Conservation (phyloP, 192 early-diverging fungal species). For the Lobosporangium transversale region DNA sequence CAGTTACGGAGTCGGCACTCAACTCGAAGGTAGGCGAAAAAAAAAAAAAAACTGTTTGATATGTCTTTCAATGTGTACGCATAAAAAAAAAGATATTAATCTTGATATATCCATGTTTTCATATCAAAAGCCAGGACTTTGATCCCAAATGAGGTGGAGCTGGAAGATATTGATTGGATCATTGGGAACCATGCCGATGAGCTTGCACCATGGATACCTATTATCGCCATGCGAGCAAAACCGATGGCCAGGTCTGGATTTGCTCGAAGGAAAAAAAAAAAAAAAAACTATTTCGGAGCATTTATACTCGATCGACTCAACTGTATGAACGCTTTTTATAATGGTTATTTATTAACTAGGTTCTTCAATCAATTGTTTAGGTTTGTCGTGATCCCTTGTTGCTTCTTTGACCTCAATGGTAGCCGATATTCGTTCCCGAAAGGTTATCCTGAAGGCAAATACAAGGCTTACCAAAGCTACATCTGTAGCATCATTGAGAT, state of each 20-base stretch:
- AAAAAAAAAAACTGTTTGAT: too few species aligned
- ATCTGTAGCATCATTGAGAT: conserved; percentile 59
- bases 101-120: too few species aligned
- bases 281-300: too few species aligned
- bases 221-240: conserved; percentile 69
- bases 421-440: conserved; percentile 60
- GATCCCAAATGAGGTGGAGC: conserved; percentile 57
- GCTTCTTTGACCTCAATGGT: conserved; percentile 80
- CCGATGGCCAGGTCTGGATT: conserved; percentile 53
- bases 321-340: not conserved
- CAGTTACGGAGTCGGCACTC: conserved; percentile 56
- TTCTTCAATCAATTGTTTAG: conserved; percentile 33
- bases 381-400: conserved; percentile 86
- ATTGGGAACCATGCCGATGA: conserved; percentile 94
- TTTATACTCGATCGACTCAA: too few species aligned
- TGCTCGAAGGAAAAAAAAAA: not conserved
- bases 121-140: conserved; percentile 69
- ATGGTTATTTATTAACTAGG: not conserved
- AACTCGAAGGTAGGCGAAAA: conserved; percentile 55
- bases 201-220: conserved; percentile 85
- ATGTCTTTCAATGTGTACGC: too few species aligned
- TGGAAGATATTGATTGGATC: conserved; percentile 74
- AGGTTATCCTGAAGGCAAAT: conserved; percentile 67
- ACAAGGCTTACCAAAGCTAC: conserved; percentile 74
- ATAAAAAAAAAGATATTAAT: too few species aligned